phyloP scores from a whole-genome alignment of 2,329 filamentous ascomycete genomes.

The Dactylellina parvicollis region DNA sequence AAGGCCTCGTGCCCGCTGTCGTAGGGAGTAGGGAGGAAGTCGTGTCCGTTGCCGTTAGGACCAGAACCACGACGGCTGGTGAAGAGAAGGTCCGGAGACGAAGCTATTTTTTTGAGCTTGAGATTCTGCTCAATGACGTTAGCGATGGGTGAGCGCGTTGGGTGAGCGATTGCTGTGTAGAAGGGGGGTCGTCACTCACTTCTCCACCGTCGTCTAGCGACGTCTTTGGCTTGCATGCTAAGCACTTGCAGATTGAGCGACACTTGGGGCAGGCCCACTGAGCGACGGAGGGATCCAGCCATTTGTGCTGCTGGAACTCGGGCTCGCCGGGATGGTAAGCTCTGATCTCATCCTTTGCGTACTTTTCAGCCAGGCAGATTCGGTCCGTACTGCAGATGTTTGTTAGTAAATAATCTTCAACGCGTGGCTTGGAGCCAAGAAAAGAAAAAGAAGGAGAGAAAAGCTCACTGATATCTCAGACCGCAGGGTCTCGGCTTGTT shows the following conservation, averaged over 20 bases:
- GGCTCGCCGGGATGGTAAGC: slow-evolving; percentile 48
- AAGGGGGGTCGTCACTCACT: slow-evolving; percentile 28
- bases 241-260: slow-evolving; percentile 43
- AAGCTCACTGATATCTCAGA: slow-evolving; percentile 47
- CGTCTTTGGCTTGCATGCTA: slow-evolving; percentile 49
- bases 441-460: slow-evolving; percentile 11
- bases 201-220: slow-evolving; percentile 44
- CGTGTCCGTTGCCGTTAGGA: slow-evolving; percentile 38
- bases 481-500: slow-evolving; percentile 47
- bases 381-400: slow-evolving; percentile 29
- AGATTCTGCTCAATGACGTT: slow-evolving; percentile 8
- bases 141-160: background rate
- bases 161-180: no score
- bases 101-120: slow-evolving; percentile 49
- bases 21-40: slow-evolving; percentile 51
- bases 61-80: slow-evolving; percentile 40
- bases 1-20: slow-evolving; percentile 51
- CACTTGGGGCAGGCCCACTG: slow-evolving; percentile 52
- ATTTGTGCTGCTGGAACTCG: slow-evolving; percentile 46
- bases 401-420: slow-evolving; percentile 3
- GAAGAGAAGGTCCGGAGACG: slow-evolving; percentile 39
- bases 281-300: slow-evolving; percentile 30
- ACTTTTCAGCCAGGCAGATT: slow-evolving; percentile 51
- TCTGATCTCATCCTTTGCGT: slow-evolving; percentile 40
- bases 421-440: slow-evolving; percentile 15